phyloP scores from a whole-genome alignment of 129 eudicot genomes.

The Flaveria brownii region DNA sequence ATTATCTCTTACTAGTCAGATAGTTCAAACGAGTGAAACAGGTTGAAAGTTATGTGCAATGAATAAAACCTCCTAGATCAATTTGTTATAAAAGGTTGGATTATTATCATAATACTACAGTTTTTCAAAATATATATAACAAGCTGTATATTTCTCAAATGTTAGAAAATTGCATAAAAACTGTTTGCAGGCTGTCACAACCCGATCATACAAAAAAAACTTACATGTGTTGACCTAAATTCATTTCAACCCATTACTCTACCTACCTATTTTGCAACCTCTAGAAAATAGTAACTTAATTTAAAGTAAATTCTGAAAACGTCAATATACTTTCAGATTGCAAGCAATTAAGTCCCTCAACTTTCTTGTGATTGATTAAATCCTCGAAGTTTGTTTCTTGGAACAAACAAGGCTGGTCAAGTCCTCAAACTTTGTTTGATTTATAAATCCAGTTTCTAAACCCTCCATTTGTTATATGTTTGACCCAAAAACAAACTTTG shows the following conservation, averaged over 20 bases:
- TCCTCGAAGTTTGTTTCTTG: background rate
- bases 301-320: background rate
- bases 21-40: background rate
- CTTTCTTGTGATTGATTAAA: constrained; percentile 2
- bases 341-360: background rate
- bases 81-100: background rate
- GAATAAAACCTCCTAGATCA: background rate
- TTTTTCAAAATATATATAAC: background rate
- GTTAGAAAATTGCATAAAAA: background rate
- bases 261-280: background rate
- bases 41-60: background rate
- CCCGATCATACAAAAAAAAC: background rate
- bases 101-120: background rate
- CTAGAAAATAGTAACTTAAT: background rate
- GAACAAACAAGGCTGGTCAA: background rate
- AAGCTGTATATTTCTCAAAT: background rate
- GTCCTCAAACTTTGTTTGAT: background rate
- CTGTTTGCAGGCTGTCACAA: background rate
- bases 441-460: background rate
- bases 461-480: background rate
- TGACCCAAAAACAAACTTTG: background rate
- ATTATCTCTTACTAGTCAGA: background rate
- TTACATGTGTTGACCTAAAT: background rate
- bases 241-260: background rate
- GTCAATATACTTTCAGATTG: background rate